Evolutionary conservation across 2,329 filamentous ascomycete species (phyloP), one percentile per base, ranked within the genome.

Genomic region (Sarocladium brachiariae): DNA sequence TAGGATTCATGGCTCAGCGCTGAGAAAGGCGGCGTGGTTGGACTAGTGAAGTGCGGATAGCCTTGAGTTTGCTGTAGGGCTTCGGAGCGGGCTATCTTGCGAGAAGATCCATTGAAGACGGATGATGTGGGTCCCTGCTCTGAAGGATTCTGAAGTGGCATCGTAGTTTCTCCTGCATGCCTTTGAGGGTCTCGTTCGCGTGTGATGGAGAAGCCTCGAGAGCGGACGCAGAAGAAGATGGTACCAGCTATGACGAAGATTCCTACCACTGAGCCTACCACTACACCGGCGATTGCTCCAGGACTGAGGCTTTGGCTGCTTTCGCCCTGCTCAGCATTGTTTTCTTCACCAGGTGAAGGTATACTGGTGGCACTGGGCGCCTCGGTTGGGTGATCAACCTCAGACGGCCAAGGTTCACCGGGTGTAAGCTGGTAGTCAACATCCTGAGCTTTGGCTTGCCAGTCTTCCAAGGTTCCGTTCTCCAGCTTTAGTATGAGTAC

Each of bases 281-380:
- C 71, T 25, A 85, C 81, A 4, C 81, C 82, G 1, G 77, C 80
- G 24, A 84, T 83, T 2, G 74, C 76, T 3, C 79, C 79, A 0
- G 62, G 51, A 6, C 59, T 61, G 19, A 68, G 54, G 16, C 49
- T 34, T 27, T 50, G 23, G 18, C 53, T 50, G 46, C 34, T 48
- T 34, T 51, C 49, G 27, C 52, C 24, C 37, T 53, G 46, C 6
- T 56, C 47, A 31, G 51, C 39, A 14, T 34, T 10, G 16, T 11
- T 33, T 6, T 47, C 43, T 8, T 4, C n/a, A 13, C 10, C 21
- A 3, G 24, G 10, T 9, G 43, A 33, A 27, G 43, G 24, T 3
- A 16, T 25, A 8, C 25, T 11, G 25, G 24, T 24, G 3, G 18
- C 25, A 6, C 13, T 49, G 3, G 37, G 46, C 30, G 13, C 37